These are phyloP conservation scores for Metschnikowia shivogae DNA, from an alignment of 805 yeast species.

Conservation along the genomic window DNA sequence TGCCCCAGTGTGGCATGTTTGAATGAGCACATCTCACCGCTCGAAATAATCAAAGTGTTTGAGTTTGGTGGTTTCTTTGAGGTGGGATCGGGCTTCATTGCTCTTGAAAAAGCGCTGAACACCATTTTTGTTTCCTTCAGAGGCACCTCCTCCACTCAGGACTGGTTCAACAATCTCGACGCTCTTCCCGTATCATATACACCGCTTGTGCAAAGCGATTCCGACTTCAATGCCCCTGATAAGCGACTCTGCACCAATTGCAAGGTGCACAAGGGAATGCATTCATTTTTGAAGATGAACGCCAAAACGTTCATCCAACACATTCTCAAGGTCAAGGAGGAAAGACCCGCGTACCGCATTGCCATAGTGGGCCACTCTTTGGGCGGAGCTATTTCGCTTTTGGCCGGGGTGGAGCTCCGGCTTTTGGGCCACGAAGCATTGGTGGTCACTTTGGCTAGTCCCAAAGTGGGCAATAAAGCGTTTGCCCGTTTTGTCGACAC, in stretches of 20 bases:
- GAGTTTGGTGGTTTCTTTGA: slow-evolving; percentile 41
- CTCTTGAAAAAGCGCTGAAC: slow-evolving; percentile 42
- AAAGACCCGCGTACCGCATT: slow-evolving; percentile 46
- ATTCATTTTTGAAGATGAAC: slow-evolving; percentile 41
- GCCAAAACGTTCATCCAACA: slow-evolving; percentile 30
- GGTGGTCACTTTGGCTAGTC: slow-evolving; percentile 59
- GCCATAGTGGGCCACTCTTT: slow-evolving; percentile 70
- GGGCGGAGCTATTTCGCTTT: slow-evolving; percentile 66
- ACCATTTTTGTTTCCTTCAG: slow-evolving; percentile 52
- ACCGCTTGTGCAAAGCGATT: slow-evolving; percentile 35
- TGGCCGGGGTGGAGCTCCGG: slow-evolving; percentile 60
- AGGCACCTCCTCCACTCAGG: slow-evolving; percentile 59
- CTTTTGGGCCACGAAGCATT: slow-evolving; percentile 51
- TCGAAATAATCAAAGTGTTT: slow-evolving; percentile 38
- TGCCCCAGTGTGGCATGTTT: slow-evolving; percentile 28
- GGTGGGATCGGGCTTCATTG: slow-evolving; percentile 52
- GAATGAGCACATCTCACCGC: slow-evolving; percentile 16
- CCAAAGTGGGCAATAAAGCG: slow-evolving; percentile 55
- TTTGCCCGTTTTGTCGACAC: slow-evolving; percentile 51
- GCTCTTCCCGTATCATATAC: slow-evolving; percentile 43
- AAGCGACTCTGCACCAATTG: slow-evolving; percentile 45
- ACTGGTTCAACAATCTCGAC: slow-evolving; percentile 59
- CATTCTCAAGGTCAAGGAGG: slow-evolving; percentile 29
- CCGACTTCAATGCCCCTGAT: slow-evolving; percentile 5
- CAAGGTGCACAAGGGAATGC: slow-evolving; percentile 63